phyloP scores from a whole-genome alignment of 305 asterid species.

The Solanum hybrid region DNA sequence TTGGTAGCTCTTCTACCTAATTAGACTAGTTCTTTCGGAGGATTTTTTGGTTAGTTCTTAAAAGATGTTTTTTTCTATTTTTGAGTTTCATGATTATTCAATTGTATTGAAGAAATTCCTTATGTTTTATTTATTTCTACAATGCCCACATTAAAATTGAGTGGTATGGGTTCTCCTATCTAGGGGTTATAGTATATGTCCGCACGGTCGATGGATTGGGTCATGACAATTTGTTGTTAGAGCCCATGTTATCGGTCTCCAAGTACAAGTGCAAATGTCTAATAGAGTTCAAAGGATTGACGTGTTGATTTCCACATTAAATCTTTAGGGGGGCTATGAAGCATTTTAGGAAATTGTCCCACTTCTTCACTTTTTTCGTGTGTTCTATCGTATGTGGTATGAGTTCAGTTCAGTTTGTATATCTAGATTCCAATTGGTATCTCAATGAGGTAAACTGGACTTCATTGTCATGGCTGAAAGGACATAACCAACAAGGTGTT shows the following conservation, averaged over 20 bases:
- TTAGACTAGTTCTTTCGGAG: no score
- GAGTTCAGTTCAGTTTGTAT: background rate
- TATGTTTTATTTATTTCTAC: no score
- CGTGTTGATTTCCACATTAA: background rate
- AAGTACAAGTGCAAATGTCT: no score
- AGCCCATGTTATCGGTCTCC: background rate
- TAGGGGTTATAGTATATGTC: background rate
- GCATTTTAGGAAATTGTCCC: background rate
- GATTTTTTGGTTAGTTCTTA: no score
- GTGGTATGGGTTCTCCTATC: no score
- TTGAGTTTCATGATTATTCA: no score
- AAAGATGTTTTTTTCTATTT: no score
- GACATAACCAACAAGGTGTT: background rate
- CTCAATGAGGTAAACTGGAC: background rate
- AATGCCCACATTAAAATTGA: no score
- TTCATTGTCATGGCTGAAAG: background rate
- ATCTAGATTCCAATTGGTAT: background rate
- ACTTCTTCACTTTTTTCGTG: background rate
- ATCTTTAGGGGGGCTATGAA: background rate
- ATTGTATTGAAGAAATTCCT: no score
- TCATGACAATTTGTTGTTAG: background rate
- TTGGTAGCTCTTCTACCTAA: no score
- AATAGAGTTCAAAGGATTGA: background rate
- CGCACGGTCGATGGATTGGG: background rate
- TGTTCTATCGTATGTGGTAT: background rate